Evolutionary conservation across 257 asterid species (phyloP).

Genomic region (Paraleonurus japonicus): DNA sequence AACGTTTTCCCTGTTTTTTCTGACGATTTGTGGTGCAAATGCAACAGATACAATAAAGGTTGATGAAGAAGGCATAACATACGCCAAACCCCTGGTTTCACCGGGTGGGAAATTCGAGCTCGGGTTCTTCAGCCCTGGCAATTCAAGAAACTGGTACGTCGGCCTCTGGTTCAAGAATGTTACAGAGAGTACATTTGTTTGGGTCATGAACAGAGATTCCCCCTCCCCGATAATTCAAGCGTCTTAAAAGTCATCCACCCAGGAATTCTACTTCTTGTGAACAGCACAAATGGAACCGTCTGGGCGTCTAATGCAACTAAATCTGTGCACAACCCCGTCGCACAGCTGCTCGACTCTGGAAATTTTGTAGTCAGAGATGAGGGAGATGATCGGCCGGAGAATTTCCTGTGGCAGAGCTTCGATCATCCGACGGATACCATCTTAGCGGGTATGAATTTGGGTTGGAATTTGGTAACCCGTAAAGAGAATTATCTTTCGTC

Average conservation of each 20-base stretch:
- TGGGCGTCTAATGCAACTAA: slow-evolving; percentile 29
- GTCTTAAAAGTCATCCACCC: slow-evolving; percentile 15
- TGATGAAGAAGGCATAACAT: slow-evolving; percentile 9
- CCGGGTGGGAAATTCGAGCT: slow-evolving; percentile 13
- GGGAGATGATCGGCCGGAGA: background rate
- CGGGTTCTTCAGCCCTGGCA: slow-evolving; percentile 30
- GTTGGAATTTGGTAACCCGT: slow-evolving; percentile 16
- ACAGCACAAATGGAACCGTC: slow-evolving; percentile 14
- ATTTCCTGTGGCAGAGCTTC: slow-evolving; percentile 30
- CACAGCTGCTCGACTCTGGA: slow-evolving; percentile 33
- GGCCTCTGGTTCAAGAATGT: slow-evolving; percentile 44
- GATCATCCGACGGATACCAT: slow-evolving; percentile 30
- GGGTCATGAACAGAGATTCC: slow-evolving; percentile 39
- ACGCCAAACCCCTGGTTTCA: slow-evolving; percentile 24
- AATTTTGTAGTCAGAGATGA: slow-evolving; percentile 30
- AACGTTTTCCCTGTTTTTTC: background rate
- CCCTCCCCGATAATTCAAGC: slow-evolving; percentile 24
- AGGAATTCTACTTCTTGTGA: slow-evolving; percentile 28
- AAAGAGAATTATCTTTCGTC: slow-evolving; percentile 22
- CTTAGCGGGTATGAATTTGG: slow-evolving; percentile 25
- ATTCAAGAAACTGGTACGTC: slow-evolving; percentile 30
- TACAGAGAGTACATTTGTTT: slow-evolving; percentile 21
- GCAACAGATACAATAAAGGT: slow-evolving; percentile 7
- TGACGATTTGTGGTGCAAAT: background rate
- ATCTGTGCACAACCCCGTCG: slow-evolving; percentile 15